phyloP scores from a whole-genome alignment of 257 asterid species.

The Forsythia suspensa region DNA sequence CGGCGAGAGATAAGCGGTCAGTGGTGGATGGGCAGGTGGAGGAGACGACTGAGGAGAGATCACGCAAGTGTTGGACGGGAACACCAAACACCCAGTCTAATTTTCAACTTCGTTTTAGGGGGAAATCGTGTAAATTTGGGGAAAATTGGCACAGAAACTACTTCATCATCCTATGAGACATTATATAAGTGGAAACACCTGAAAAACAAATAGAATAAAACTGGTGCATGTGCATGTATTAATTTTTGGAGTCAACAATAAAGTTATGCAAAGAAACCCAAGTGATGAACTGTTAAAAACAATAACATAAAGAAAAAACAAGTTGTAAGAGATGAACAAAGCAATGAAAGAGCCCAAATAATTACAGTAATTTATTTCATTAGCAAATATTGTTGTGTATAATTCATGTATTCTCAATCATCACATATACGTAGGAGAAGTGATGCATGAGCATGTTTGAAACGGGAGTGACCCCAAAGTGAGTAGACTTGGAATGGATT shows the following conservation, averaged over 20 bases:
- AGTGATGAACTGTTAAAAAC: no score
- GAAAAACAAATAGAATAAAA: background rate
- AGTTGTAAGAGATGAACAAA: no score
- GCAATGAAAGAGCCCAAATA: no score
- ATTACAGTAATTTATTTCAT: no score
- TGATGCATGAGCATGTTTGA: no score
- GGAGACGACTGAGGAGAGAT: background rate
- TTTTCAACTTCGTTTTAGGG: background rate
- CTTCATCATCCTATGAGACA: background rate
- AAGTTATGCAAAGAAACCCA: no score
- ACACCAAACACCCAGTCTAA: background rate
- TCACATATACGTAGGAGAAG: no score
- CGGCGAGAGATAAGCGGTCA: background rate
- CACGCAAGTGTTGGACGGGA: background rate
- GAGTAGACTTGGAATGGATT: no score
- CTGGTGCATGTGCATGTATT: background rate
- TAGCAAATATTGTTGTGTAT: no score
- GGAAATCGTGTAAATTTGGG: background rate
- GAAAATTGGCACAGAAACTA: background rate
- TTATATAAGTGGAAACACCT: background rate
- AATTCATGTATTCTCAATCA: no score
- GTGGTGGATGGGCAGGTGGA: background rate
- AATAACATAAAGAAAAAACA: no score
- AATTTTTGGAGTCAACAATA: background rate
- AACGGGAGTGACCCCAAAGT: no score